Percentiles rank a stretch among this genome's conserved stretches.
Evolutionary conservation across 306 rosid genomes (phyloP).

Genomic region (Gastrolobium villosum): DNA sequence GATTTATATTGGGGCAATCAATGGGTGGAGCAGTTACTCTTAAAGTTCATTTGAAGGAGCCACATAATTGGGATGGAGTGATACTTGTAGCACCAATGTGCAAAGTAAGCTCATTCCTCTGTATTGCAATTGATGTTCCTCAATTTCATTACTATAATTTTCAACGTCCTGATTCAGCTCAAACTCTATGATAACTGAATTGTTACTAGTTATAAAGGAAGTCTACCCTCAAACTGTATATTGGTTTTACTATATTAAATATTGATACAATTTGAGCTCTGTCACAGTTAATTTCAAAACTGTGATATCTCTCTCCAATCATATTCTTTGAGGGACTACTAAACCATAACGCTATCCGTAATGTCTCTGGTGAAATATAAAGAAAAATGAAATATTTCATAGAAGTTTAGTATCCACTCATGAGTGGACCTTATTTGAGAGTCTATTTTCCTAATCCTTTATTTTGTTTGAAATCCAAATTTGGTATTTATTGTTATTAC

Average conservation of each 20-base stretch:
- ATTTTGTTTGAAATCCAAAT: neutral
- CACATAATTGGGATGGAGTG: conserved; percentile 79
- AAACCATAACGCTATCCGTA: neutral
- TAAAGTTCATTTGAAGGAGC: conserved; percentile 79
- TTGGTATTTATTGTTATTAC: neutral
- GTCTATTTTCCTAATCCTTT: neutral
- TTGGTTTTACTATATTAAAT: neutral
- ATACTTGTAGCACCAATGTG: conserved; percentile 97
- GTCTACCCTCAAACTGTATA: neutral
- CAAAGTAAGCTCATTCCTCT: conserved; percentile 68
- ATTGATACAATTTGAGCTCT: neutral
- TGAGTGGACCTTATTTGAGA: neutral
- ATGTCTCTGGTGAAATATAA: conserved; percentile 22
- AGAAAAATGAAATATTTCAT: neutral
- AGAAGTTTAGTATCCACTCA: neutral
- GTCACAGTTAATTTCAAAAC: conserved; percentile 23
- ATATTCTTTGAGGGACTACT: conserved; percentile 15
- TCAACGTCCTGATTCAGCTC: neutral
- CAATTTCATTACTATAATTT: conserved; percentile 14
- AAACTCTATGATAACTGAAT: neutral
- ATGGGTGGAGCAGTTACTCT: conserved; percentile 95
- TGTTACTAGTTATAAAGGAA: neutral
- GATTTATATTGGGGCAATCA: conserved; percentile 83
- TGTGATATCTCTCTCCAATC: conserved; percentile 1
- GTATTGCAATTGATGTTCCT: conserved; percentile 24